Evolutionary conservation across 139 green algal genomes (phyloP), one percentile per base, ranked within the genome.

Genomic region (Tetradesmus lagerheimii): DNA sequence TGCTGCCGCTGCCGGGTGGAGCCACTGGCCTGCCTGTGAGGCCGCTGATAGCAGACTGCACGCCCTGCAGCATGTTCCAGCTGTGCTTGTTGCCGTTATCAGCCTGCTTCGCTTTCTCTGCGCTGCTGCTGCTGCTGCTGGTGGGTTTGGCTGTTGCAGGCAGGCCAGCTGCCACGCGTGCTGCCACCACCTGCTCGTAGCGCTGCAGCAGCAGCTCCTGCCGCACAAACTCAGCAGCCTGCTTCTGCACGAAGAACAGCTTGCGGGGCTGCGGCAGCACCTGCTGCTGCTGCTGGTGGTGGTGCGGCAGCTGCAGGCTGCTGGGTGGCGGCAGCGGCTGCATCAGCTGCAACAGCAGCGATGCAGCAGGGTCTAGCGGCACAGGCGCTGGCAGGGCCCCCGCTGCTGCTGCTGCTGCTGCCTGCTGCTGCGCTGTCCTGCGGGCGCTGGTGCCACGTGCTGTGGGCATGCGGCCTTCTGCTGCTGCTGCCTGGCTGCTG

Each of bases 401-500:
- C 34, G 75, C 66, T 53, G 45, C 64, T 37, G 31, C 64, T 37
- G 74, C 80, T 86, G 80, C 80, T 86, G 23, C 80, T 41, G 29
- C 3, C 62, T 81, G 64, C 83, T 76, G 82, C 2, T 35, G n/a
- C 41, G 85, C 83, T 74, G 86, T 29, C n/a, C 34, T 64, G 75
- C 57, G 75, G 39, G 76, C 57, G 20, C 77, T 67, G 41, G 16
- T 31, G 31, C 43, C 31, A 23, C 85, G 41, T 66, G 67, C 85
- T 29, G 85, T 89, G 27, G 85, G 67, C 67, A 81, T 37, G 18
- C 85, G 27, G n/a, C 85, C 67, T 43, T 82, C 47, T 80, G 86
- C 86, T 85, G 86, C 86, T 90, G 86, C 75, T 86, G 86, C 31
- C 57, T 41, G n/a, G 35, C 74, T 90, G 86, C 41, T 88, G 39